A percentile compares a stretch with the other conserved stretches of the same genome.
These are phyloP conservation scores for Neoboletus brunneissimus DNA, from an alignment of 768 basidiomycete genomes.

Conservation along the genomic window DNA sequence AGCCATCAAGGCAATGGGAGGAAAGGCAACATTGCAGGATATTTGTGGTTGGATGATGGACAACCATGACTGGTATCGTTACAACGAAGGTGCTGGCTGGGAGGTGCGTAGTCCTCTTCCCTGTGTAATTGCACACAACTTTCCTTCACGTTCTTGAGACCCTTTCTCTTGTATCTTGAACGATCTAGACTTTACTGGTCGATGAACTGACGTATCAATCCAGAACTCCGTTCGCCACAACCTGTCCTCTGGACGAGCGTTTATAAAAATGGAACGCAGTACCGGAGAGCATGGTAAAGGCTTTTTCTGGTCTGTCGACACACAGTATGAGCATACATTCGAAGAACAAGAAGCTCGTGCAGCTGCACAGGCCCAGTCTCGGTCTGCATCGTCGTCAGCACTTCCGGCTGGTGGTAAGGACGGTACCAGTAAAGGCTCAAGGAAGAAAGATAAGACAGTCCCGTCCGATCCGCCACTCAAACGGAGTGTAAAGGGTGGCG, in stretches of 20 bases:
- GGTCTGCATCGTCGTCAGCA: slow-evolving; percentile 21
- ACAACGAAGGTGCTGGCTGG: slow-evolving; percentile 82
- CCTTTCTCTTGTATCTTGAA: not conserved
- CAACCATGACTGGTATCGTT: slow-evolving; percentile 87
- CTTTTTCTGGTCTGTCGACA: slow-evolving; percentile 90
- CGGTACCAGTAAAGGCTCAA: slow-evolving; percentile 28
- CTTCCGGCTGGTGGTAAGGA: slow-evolving; percentile 37
- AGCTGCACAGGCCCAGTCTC: slow-evolving; percentile 32
- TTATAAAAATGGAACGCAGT: slow-evolving; percentile 85
- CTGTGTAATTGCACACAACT: not conserved
- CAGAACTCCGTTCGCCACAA: slow-evolving; percentile 95
- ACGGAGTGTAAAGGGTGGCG: slow-evolving; percentile 65
- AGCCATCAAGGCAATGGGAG: slow-evolving; percentile 77
- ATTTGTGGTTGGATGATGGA: slow-evolving; percentile 91
- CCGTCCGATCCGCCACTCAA: slow-evolving; percentile 62
- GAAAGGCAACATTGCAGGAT: slow-evolving; percentile 87
- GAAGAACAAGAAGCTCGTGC: slow-evolving; percentile 65
- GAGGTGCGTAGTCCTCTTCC: slow-evolving; percentile 56
- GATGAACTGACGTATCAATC: slow-evolving; percentile 12
- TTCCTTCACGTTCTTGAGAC: not conserved
- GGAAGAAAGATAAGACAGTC: slow-evolving; percentile 60
- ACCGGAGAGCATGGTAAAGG: slow-evolving; percentile 88
- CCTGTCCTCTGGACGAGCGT: slow-evolving; percentile 88
- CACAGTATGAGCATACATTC: slow-evolving; percentile 61
- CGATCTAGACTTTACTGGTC: slow-evolving; percentile 1